phyloP scores from a whole-genome alignment of 2,329 filamentous ascomycete genomes.

The Ophiosphaerella herpotricha region DNA sequence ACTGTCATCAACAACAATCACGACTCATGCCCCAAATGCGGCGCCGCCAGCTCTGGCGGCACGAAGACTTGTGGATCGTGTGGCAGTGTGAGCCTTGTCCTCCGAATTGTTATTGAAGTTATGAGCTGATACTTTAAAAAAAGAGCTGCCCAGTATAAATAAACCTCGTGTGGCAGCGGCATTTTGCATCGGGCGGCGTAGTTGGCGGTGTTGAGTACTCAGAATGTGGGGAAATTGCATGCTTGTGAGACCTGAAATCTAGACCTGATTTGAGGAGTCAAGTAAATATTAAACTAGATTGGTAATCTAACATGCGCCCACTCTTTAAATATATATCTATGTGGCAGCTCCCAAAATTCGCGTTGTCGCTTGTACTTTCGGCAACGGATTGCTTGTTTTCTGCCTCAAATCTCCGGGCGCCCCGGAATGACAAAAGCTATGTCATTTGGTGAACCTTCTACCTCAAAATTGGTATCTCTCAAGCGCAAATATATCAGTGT shows the following conservation, averaged over 20 bases:
- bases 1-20: constrained; percentile 36
- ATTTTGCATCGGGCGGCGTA: constrained; percentile 2
- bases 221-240: background rate
- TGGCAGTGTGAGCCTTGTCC: constrained; percentile 38
- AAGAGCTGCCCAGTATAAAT: constrained; percentile 35
- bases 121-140: background rate
- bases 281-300: too few species aligned
- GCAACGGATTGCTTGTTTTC: too few species aligned
- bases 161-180: background rate
- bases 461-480: background rate
- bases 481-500: constrained; percentile 8
- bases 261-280: too few species aligned
- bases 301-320: too few species aligned
- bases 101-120: background rate
- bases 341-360: too few species aligned
- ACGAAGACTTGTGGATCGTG: constrained; percentile 46
- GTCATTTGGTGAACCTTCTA: background rate
- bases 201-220: background rate
- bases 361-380: too few species aligned
- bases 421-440: too few species aligned
- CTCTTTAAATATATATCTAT: too few species aligned
- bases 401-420: too few species aligned
- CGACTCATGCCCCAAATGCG: constrained; percentile 46
- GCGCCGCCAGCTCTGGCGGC: constrained; percentile 35
- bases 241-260: too few species aligned